Evolutionary conservation across 2,329 filamentous ascomycete genomes (phyloP).

Genomic region (Periglandula ipomoeae): DNA sequence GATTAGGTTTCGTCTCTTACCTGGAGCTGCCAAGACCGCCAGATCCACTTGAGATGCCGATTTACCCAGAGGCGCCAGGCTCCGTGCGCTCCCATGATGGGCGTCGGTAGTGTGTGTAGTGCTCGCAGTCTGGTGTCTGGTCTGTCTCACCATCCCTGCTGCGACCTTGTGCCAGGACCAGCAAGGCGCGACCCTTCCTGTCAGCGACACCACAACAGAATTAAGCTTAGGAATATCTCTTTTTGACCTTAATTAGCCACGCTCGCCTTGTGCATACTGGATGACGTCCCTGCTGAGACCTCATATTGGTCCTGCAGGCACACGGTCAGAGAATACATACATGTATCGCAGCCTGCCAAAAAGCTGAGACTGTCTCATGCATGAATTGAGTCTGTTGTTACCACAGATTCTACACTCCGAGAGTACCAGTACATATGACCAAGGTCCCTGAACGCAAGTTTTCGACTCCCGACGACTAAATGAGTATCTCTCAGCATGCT

Average conservation of each 20-base stretch:
- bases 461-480: too few species aligned
- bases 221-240: constrained; percentile 12
- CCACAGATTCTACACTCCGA: too few species aligned
- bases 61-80: constrained; percentile 8
- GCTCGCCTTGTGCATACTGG: too few species aligned
- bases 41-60: constrained; percentile 6
- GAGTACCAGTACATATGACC: too few species aligned
- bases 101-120: background rate
- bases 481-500: too few species aligned
- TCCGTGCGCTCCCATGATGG: constrained; percentile 6
- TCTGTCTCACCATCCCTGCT: background rate
- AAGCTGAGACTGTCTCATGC: background rate
- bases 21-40: constrained; percentile 1
- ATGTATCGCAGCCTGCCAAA: background rate
- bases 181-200: constrained; percentile 5
- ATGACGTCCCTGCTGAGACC: too few species aligned
- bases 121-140: background rate
- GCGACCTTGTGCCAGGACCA: background rate
- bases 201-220: constrained; percentile 6
- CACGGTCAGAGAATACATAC: too few species aligned
- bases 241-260: constrained; percentile 6
- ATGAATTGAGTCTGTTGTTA: too few species aligned
- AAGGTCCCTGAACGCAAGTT: too few species aligned
- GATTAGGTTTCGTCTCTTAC: background rate
- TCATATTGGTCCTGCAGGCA: too few species aligned